Percentiles rank a stretch among this genome's conserved stretches.
These are phyloP conservation scores for Dimargaris verticillata DNA, from an alignment of 192 early-diverging fungal species.

Conservation along the genomic window DNA sequence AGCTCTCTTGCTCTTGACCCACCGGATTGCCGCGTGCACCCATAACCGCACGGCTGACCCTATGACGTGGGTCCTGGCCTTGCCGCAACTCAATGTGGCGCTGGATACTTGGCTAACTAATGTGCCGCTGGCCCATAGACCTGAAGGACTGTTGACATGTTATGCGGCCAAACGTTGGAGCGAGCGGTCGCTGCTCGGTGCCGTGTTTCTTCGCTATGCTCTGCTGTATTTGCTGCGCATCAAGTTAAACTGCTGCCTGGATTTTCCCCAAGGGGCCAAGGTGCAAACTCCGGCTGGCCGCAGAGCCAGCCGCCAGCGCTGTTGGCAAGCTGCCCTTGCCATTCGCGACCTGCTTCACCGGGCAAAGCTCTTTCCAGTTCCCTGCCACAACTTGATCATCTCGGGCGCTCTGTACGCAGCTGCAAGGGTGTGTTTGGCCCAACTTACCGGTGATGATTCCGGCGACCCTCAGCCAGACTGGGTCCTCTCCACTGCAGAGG, in stretches of 20 bases:
- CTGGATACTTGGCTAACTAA: constrained; percentile 1
- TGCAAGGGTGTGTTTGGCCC: not conserved
- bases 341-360: not conserved
- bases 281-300: not conserved
- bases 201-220: too few relatives aligned
- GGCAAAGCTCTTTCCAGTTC: not conserved
- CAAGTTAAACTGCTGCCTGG: too few relatives aligned
- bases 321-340: not conserved
- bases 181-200: not conserved
- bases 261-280: too few relatives aligned
- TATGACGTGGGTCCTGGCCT: not conserved
- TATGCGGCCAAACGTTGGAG: not conserved
- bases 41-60: not conserved
- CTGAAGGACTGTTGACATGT: not conserved
- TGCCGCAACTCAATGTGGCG: not conserved
- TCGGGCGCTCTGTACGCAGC: not conserved
- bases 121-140: not conserved
- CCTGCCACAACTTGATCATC: constrained; percentile 5
- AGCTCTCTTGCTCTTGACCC: not conserved
- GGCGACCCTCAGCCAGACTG: too few relatives aligned
- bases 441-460: not conserved
- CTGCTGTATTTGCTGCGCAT: too few relatives aligned
- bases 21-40: not conserved
- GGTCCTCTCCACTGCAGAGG: too few relatives aligned
- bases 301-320: not conserved